A percentile compares a stretch with the other conserved stretches of the same genome.
These are phyloP conservation scores for Dictyostelium capitatum DNA, from an alignment of 78 protist species.

Conservation along the genomic window DNA sequence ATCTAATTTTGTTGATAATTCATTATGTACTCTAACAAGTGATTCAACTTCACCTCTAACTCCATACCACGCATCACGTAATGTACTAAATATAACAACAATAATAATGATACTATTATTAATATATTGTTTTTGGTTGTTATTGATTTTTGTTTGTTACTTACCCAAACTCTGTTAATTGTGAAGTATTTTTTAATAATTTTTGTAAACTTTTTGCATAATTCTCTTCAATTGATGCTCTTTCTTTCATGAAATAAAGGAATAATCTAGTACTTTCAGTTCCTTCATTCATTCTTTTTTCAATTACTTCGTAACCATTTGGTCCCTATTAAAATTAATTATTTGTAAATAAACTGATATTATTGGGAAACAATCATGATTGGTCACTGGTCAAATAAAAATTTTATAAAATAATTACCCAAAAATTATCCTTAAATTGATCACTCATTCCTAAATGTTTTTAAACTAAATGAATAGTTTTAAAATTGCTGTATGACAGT, in stretches of 20 bases:
- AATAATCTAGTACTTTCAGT: slow-evolving; percentile 38
- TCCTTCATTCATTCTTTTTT: slow-evolving; percentile 71
- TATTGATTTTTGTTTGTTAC: not conserved
- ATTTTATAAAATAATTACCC: not conserved
- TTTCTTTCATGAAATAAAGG: slow-evolving; percentile 53
- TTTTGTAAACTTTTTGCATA: slow-evolving; percentile 47
- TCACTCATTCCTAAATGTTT: slow-evolving; percentile 10
- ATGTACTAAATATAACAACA: slow-evolving; percentile 30
- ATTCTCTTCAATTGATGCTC: slow-evolving; percentile 61
- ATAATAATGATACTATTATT: not conserved
- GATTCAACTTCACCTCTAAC: slow-evolving; percentile 67
- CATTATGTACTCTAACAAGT: slow-evolving; percentile 32
- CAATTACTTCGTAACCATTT: slow-evolving; percentile 37
- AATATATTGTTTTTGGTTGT: not conserved
- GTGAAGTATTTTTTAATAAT: slow-evolving; percentile 39
- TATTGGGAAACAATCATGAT: not conserved
- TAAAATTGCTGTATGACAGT: too few species aligned
- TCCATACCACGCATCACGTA: slow-evolving; percentile 74
- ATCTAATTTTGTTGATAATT: slow-evolving; percentile 12
- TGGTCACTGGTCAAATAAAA: not conserved
- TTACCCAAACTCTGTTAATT: slow-evolving; percentile 54
- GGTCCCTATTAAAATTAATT: slow-evolving; percentile 30
- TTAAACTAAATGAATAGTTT: not conserved
- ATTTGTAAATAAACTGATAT: not conserved
- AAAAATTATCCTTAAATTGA: slow-evolving; percentile 61